Conservation (phyloP, 2,329 filamentous ascomycete species). For the Rutstroemia sp. region DNA sequence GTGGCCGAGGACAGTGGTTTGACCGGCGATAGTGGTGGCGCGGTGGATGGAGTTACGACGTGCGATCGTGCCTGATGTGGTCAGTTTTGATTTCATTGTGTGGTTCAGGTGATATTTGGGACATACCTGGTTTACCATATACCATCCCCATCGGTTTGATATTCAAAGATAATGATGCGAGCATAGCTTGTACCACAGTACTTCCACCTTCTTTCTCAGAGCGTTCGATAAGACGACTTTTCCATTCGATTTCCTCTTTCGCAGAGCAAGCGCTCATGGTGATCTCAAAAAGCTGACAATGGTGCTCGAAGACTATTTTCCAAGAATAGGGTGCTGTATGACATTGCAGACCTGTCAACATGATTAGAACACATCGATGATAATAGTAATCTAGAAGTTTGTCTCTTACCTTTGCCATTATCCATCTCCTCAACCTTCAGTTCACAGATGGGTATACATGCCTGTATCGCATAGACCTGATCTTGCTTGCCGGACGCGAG, state of each 20-base stretch:
- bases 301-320: constrained; percentile 80
- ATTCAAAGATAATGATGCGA: constrained; percentile 58
- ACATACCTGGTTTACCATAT: constrained; percentile 62
- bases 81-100: not conserved
- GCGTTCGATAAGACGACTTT: constrained; percentile 51
- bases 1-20: constrained; percentile 61
- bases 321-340: constrained; percentile 81
- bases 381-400: not conserved
- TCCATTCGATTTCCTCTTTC: constrained; percentile 76
- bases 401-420: constrained; percentile 58
- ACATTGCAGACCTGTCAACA: constrained; percentile 66
- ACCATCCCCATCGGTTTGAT: constrained; percentile 69
- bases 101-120: not conserved
- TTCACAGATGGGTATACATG: constrained; percentile 62
- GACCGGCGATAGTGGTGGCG: constrained; percentile 59
- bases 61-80: constrained; percentile 46
- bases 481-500: constrained; percentile 63
- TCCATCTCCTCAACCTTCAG: constrained; percentile 64
- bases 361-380: too few species aligned
- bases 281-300: constrained; percentile 72
- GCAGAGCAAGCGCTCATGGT: constrained; percentile 80
- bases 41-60: constrained; percentile 72
- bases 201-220: constrained; percentile 42
- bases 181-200: constrained; percentile 40
- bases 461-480: constrained; percentile 64